Base-by-base conservation (phyloP, 805 yeast species). In the Wickerhamomyces xylosicus region DNA sequence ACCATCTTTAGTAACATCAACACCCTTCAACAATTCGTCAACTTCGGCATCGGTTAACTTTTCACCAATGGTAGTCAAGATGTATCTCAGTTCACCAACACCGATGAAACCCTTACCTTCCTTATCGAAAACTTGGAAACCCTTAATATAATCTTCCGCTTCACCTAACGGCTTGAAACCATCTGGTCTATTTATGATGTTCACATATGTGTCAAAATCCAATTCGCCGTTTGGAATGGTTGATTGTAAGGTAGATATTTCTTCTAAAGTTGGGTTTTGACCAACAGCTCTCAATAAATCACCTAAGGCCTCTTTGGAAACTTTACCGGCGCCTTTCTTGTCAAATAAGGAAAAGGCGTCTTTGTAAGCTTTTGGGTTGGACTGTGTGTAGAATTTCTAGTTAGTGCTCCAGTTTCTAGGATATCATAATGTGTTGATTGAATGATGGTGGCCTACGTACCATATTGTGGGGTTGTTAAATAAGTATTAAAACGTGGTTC, bases 261-360 rank as follows among this genome's bases (percentile, higher is more conserved):
- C 95, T 18, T 89, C 83, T 53, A 86, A 73, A 4, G 98, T 89
- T 47, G 99, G 99, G 67, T 92, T 92, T 68, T 90, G 97, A 31
- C 98, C 99, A 44, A 92, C 89, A 2, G 98, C 97, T 59, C 99
- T 77, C 44, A 92, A 73, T 50, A 92, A 73, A 57, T 92, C 98
- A 28, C 97, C 98, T 37, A 92, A 71, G 44, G 84, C 79, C 46
- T 81, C 84, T 44, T 74, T 69, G 14, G 96, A 77, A 40, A 92
- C 92, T 59, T 79, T 74, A 15, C 97, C 98, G 31, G 90, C 85
- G 21, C 96, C 97, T 57, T 89, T 85, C 64, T 87, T 89, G 67
- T 92, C 98, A 57, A 90, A 92, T 35, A 92, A 77, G 11, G 97
- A 92, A 63, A 92, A 92, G 19, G 97, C 95, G 71, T 92, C 97